Base-by-base conservation (phyloP, 371 early-diverging fungal genomes). In the Actinomortierella ambigua region DNA sequence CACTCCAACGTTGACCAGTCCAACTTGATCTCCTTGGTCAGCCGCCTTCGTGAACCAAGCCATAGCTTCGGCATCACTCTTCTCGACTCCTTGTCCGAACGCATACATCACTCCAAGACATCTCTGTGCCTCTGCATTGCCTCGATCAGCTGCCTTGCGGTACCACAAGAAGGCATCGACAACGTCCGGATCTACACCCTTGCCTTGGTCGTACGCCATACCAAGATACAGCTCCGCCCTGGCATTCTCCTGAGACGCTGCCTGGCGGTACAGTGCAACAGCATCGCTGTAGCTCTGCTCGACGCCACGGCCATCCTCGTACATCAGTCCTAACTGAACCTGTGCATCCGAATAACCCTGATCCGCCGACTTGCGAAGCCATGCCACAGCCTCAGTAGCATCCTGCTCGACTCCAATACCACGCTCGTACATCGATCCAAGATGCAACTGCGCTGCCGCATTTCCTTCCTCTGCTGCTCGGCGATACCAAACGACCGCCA, bases 271-370 rank as follows among this genome's bases (percentile, higher is more conserved):
- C 81, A 90, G 88, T 67, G 85, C 79, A 22, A 88, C 83, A 18
- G 90, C 94, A 50, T 79, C 58, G 15, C 59, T 66, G 51, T 85
- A 77, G 73, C 92, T 81, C 59, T 82, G 82, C 3, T 68, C 61
- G 0, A 85, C 77, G n/a, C 96, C 96, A 51, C 93, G 86, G 22
- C 95, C 96, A 57, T 90, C 88, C 75, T 93, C 90, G 57, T 88
- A 86, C 65, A 92, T 94, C 57, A 88, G 83, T 50, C 92, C 93
- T 15, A 95, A 79, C 11, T 84, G 77, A 75, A 91, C 90, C 67
- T 90, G 91, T 22, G 92, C 94, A 77, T 88, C 90, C 39, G 89
- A 85, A 75, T 92, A 92, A 6, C 93, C 94, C 52, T 85, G 81
- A 51, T 83, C 84, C 4, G 95, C 92, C 2, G 93, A 81, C 34